A percentile compares a stretch with the other conserved stretches of the same genome.
phyloP scores from a whole-genome alignment of 805 yeast species.

The Starmerella sp. region DNA sequence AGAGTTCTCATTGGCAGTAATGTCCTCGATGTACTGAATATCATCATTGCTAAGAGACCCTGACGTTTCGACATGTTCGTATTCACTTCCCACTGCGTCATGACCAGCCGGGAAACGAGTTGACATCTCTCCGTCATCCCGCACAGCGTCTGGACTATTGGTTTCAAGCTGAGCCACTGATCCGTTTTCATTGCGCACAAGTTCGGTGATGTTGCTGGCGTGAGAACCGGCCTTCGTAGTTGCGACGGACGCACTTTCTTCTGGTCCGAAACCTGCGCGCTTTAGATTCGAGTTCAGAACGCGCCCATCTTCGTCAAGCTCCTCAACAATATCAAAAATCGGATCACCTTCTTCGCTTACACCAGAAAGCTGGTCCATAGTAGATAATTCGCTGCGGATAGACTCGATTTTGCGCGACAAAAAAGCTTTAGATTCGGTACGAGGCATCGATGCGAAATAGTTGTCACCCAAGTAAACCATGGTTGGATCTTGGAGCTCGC shows the following conservation, averaged over 20 bases:
- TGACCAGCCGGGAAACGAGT: neutral
- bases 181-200: too few relatives aligned
- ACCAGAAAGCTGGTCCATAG: conserved; percentile 15
- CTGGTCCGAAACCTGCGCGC: conserved; percentile 24
- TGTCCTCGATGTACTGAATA: conserved; percentile 9
- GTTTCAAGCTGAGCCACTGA: neutral
- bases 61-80: neutral
- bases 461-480: conserved; percentile 26
- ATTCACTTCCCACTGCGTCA: neutral
- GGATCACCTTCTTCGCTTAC: conserved; percentile 43
- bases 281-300: conserved; percentile 39
- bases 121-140: neutral
- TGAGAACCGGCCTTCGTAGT: neutral
- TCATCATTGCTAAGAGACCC: neutral
- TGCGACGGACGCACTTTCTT: neutral
- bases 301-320: conserved; percentile 73
- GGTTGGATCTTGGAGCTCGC: conserved; percentile 7
- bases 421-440: conserved; percentile 17
- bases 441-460: conserved; percentile 24
- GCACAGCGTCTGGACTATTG: neutral
- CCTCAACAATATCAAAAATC: conserved; percentile 73
- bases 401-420: conserved; percentile 15
- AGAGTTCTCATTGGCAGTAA: neutral
- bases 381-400: conserved; percentile 12
- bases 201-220: neutral